Conservation (phyloP, 2,329 filamentous ascomycete species). For the Diaporthe vaccinii region DNA sequence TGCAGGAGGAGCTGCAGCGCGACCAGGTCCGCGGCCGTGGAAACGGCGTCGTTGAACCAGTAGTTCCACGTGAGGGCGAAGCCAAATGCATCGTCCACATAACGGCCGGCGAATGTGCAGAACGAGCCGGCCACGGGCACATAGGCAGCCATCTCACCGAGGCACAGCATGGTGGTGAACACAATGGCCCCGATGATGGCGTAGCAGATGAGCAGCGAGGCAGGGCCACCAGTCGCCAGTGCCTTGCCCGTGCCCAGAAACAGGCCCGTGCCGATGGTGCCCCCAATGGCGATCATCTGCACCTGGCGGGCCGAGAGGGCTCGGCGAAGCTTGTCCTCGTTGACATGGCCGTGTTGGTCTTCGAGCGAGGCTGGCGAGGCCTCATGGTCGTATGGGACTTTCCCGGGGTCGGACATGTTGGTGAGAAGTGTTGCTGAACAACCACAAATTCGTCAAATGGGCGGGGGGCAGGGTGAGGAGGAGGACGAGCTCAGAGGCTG, state of each 20-base stretch:
- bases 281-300: slow-evolving; percentile 76
- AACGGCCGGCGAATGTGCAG: slow-evolving; percentile 67
- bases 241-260: slow-evolving; percentile 74
- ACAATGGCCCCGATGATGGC: slow-evolving; percentile 69
- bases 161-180: slow-evolving; percentile 69
- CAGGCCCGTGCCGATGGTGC: slow-evolving; percentile 71
- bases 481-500: slow-evolving; percentile 1
- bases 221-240: slow-evolving; percentile 71
- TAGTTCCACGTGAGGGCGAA: slow-evolving; percentile 71
- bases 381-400: slow-evolving; percentile 1
- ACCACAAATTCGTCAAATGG: background rate
- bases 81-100: slow-evolving; percentile 66
- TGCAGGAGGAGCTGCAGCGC: slow-evolving; percentile 69
- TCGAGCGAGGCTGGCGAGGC: slow-evolving; percentile 44
- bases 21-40: slow-evolving; percentile 72
- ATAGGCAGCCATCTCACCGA: slow-evolving; percentile 73
- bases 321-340: slow-evolving; percentile 62
- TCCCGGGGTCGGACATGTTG: slow-evolving; percentile 6
- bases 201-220: slow-evolving; percentile 70
- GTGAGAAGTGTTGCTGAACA: background rate
- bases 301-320: slow-evolving; percentile 73
- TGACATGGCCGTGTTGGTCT: slow-evolving; percentile 17
- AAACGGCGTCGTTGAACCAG: slow-evolving; percentile 76
- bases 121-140: slow-evolving; percentile 67
- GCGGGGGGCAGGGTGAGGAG: background rate